A percentile compares a stretch with the other conserved stretches of the same genome.
phyloP scores from a whole-genome alignment of 352 stramenopile species.

The Pythium phragmitis region DNA sequence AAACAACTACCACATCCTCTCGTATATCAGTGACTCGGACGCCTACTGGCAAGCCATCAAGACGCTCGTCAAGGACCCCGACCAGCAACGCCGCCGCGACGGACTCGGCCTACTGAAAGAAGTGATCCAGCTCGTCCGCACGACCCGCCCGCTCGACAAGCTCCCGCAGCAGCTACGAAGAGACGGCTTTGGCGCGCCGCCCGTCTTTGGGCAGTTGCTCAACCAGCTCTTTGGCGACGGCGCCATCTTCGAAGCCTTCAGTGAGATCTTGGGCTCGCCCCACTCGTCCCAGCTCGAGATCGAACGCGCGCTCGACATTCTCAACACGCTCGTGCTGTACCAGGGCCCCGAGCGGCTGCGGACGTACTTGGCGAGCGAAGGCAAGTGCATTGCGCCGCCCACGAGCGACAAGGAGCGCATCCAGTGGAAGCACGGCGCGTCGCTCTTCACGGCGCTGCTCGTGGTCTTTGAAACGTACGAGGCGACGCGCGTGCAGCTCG shows the following conservation, averaged over 20 bases:
- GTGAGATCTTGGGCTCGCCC: slow-evolving; percentile 40
- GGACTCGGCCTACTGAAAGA: slow-evolving; percentile 71
- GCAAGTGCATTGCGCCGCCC: slow-evolving; percentile 59
- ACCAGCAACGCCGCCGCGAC: slow-evolving; percentile 36
- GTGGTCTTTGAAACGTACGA: slow-evolving; percentile 71
- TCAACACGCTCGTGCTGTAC: slow-evolving; percentile 72
- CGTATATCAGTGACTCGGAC: slow-evolving; percentile 74
- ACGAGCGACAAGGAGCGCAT: slow-evolving; percentile 64
- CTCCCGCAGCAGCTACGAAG: slow-evolving; percentile 51
- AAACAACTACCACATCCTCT: slow-evolving; percentile 84
- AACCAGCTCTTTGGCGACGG: slow-evolving; percentile 69
- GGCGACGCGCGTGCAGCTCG: slow-evolving; percentile 56
- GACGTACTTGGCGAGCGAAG: slow-evolving; percentile 64
- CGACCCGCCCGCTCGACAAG: slow-evolving; percentile 67
- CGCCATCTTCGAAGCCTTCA: slow-evolving; percentile 58
- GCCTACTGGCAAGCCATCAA: slow-evolving; percentile 71
- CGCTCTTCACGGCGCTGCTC: slow-evolving; percentile 71
- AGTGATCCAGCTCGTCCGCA: slow-evolving; percentile 61
- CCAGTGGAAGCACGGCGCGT: slow-evolving; percentile 59
- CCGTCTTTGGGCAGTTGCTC: slow-evolving; percentile 61
- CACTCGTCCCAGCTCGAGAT: slow-evolving; percentile 52
- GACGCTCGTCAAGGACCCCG: slow-evolving; percentile 33
- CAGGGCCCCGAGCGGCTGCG: slow-evolving; percentile 68
- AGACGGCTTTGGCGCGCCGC: slow-evolving; percentile 48
- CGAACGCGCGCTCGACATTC: slow-evolving; percentile 55